phyloP scores from a whole-genome alignment of 129 eudicot genomes.

The Ambrosia trifida region DNA sequence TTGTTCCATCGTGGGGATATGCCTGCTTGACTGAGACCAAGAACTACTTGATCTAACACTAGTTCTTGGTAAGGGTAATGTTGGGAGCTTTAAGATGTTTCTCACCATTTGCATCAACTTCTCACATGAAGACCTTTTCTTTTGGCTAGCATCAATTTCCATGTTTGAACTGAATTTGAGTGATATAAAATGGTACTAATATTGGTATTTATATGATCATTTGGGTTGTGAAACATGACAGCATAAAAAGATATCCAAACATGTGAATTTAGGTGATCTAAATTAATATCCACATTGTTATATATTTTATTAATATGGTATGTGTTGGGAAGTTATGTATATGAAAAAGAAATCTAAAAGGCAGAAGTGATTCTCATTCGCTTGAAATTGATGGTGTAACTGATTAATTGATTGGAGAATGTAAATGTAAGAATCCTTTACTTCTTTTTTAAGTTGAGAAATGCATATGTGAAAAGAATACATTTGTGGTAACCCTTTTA shows the following conservation, averaged over 20 bases:
- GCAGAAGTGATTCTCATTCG: neutral
- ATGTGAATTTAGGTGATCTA: too few relatives aligned
- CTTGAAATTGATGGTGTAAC: neutral
- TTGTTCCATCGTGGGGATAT: neutral
- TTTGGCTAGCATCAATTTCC: neutral
- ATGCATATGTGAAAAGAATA: too few relatives aligned
- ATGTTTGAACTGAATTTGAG: slow-evolving; percentile 5
- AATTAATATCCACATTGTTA: too few relatives aligned
- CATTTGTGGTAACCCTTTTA: too few relatives aligned
- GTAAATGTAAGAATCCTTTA: too few relatives aligned
- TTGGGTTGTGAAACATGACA: too few relatives aligned
- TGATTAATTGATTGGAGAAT: neutral
- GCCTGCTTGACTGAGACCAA: slow-evolving; percentile 2
- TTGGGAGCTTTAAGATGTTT: neutral
- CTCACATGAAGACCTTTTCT: neutral
- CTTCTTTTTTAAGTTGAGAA: too few relatives aligned
- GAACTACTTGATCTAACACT: neutral
- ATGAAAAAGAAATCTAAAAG: neutral
- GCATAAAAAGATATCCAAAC: too few relatives aligned
- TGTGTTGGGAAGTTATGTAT: neutral
- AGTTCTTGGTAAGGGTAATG: neutral
- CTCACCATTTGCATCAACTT: slow-evolving; percentile 10
- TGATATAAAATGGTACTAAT: neutral
- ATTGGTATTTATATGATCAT: neutral
- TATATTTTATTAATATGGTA: too few relatives aligned